Conservation (phyloP, 2,329 filamentous ascomycete species). For the Teratosphaeria gauchensis region DNA sequence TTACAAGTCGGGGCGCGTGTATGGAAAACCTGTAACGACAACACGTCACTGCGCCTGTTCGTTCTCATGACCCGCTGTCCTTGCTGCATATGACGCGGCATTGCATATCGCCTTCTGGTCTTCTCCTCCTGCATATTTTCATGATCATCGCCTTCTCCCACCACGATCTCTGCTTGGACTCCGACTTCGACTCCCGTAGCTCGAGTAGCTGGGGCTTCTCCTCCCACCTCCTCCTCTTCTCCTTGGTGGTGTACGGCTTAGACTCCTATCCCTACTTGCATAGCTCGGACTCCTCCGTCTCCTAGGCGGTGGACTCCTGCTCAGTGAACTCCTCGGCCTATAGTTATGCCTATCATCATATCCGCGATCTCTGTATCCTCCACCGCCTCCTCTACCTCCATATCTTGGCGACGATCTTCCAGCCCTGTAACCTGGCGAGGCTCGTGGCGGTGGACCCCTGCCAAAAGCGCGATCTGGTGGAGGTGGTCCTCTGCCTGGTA, state of each 20-base stretch:
- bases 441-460: slow-evolving; percentile 14
- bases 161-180: slow-evolving; percentile 17
- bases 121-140: neutral
- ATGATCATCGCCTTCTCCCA: slow-evolving; percentile 14
- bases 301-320: slow-evolving; percentile 14
- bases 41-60: neutral
- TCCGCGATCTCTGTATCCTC: slow-evolving; percentile 20
- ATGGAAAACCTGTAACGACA: too few species aligned
- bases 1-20: too few species aligned
- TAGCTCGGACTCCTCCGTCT: slow-evolving; percentile 28
- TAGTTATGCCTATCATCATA: slow-evolving; percentile 20
- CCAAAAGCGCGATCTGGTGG: slow-evolving; percentile 12
- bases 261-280: slow-evolving; percentile 16
- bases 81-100: neutral
- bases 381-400: slow-evolving; percentile 13
- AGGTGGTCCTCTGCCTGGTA: slow-evolving; percentile 17
- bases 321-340: slow-evolving; percentile 14
- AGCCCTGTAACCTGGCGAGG: slow-evolving; percentile 14
- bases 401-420: slow-evolving; percentile 19
- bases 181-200: slow-evolving; percentile 13
- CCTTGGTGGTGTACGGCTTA: slow-evolving; percentile 15
- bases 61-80: neutral
- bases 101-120: neutral
- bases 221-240: slow-evolving; percentile 10
- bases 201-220: slow-evolving; percentile 14